Conservation (phyloP, 768 basidiomycete genomes). For the Boletus subparvulus region DNA sequence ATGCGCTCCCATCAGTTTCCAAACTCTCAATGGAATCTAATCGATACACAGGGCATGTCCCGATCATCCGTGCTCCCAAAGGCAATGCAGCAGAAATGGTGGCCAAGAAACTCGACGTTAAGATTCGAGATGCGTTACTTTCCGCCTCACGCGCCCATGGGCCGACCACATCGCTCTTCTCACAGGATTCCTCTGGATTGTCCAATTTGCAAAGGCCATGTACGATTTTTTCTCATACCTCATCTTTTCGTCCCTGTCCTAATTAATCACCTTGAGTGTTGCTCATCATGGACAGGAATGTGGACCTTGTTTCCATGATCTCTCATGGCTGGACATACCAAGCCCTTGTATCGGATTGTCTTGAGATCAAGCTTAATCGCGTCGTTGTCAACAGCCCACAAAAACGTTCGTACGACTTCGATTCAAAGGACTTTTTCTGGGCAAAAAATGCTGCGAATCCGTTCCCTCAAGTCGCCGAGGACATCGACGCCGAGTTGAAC, state of each 20-base stretch:
- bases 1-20: slow-evolving; percentile 18
- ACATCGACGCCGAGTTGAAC: slow-evolving; percentile 89
- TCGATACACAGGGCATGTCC: slow-evolving; percentile 70
- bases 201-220: slow-evolving; percentile 86
- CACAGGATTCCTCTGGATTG: slow-evolving; percentile 78
- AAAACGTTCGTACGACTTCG: slow-evolving; percentile 89
- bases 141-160: slow-evolving; percentile 63
- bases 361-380: slow-evolving; percentile 95
- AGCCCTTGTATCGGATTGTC: slow-evolving; percentile 94
- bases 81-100: slow-evolving; percentile 99
- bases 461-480: slow-evolving; percentile 98
- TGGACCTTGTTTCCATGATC: slow-evolving; percentile 90
- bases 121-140: slow-evolving; percentile 83
- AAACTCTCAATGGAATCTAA: background rate
- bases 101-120: slow-evolving; percentile 91
- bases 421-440: slow-evolving; percentile 99
- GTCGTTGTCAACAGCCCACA: slow-evolving; percentile 77
- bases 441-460: slow-evolving; percentile 92
- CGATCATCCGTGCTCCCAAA: slow-evolving; percentile 90
- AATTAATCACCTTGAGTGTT: slow-evolving; percentile 57
- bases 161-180: slow-evolving; percentile 61
- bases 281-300: slow-evolving; percentile 89
- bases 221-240: slow-evolving; percentile 38
- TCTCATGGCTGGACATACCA: slow-evolving; percentile 99
- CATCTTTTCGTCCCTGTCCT: background rate